Conservation (phyloP, 371 early-diverging fungal species). For the Paramicrosporidium saccamoebae region DNA sequence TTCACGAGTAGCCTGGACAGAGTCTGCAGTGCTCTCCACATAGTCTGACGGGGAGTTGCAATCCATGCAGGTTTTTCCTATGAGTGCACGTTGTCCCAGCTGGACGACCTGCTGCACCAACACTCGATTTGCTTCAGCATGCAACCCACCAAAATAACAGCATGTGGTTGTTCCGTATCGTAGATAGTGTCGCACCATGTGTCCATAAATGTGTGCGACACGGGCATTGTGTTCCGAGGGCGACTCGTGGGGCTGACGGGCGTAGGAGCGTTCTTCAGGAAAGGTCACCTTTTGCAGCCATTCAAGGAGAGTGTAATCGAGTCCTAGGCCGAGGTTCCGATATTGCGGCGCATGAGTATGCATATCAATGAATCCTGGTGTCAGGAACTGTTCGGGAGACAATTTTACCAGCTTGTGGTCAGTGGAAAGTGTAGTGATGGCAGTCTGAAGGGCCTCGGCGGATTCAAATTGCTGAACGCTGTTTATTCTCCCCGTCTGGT, state of each 20-base stretch:
- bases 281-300: slow-evolving; percentile 62
- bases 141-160: slow-evolving; percentile 65
- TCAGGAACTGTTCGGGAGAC: slow-evolving; percentile 19
- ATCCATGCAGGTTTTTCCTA: slow-evolving; percentile 86
- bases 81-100: slow-evolving; percentile 52
- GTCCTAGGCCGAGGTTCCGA: slow-evolving; percentile 44
- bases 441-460: not conserved
- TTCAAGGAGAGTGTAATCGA: slow-evolving; percentile 50
- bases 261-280: too few species aligned
- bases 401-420: slow-evolving; percentile 9
- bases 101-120: slow-evolving; percentile 24
- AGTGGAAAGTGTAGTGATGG: slow-evolving; percentile 1
- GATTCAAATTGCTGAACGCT: slow-evolving; percentile 1
- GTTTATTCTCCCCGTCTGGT: slow-evolving; percentile 1
- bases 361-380: slow-evolving; percentile 63
- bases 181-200: slow-evolving; percentile 23
- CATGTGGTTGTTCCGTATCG: slow-evolving; percentile 49
- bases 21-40: slow-evolving; percentile 21
- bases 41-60: slow-evolving; percentile 36
- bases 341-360: slow-evolving; percentile 89
- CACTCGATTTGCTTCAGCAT: slow-evolving; percentile 22
- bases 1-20: slow-evolving; percentile 20
- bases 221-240: slow-evolving; percentile 17
- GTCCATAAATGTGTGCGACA: slow-evolving; percentile 21
- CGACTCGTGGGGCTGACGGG: too few species aligned